A percentile compares a stretch with the other conserved stretches of the same genome.
These are phyloP conservation scores for Stagonosporopsis cucurbitacearum DNA, from an alignment of 2,329 filamentous ascomycete genomes.

Conservation along the genomic window DNA sequence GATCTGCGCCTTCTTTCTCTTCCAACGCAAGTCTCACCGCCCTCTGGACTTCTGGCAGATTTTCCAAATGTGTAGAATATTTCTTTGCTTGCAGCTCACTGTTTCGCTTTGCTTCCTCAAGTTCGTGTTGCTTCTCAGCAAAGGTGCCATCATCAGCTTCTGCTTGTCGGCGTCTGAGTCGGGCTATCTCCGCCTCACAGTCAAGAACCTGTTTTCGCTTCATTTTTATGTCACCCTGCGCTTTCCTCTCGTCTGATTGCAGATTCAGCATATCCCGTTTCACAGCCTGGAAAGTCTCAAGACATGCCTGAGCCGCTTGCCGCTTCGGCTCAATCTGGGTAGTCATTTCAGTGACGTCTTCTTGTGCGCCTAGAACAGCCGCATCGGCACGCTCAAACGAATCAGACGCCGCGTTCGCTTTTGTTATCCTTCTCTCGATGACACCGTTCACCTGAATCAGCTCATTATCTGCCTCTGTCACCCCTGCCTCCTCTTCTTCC, in stretches of 20 bases:
- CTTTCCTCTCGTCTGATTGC: slow-evolving; percentile 67
- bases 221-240: slow-evolving; percentile 64
- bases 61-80: slow-evolving; percentile 52
- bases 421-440: slow-evolving; percentile 56
- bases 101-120: slow-evolving; percentile 63
- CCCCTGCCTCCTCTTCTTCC: slow-evolving; percentile 69
- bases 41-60: slow-evolving; percentile 44
- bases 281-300: slow-evolving; percentile 61
- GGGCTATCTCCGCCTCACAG: slow-evolving; percentile 55
- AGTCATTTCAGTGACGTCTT: slow-evolving; percentile 40
- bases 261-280: slow-evolving; percentile 62
- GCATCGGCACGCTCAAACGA: slow-evolving; percentile 54
- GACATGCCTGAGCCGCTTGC: slow-evolving; percentile 57
- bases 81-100: slow-evolving; percentile 54
- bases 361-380: slow-evolving; percentile 47
- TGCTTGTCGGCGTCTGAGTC: slow-evolving; percentile 66
- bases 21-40: slow-evolving; percentile 43
- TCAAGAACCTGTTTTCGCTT: slow-evolving; percentile 55
- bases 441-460: slow-evolving; percentile 51
- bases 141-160: slow-evolving; percentile 72
- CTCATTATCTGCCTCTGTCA: slow-evolving; percentile 37
- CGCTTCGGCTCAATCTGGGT: slow-evolving; percentile 53
- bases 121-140: slow-evolving; percentile 64
- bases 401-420: slow-evolving; percentile 54
- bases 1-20: slow-evolving; percentile 24